Evolutionary conservation across 345 rosid genomes (phyloP).

Genomic region (Tarenaya hassleriana): DNA sequence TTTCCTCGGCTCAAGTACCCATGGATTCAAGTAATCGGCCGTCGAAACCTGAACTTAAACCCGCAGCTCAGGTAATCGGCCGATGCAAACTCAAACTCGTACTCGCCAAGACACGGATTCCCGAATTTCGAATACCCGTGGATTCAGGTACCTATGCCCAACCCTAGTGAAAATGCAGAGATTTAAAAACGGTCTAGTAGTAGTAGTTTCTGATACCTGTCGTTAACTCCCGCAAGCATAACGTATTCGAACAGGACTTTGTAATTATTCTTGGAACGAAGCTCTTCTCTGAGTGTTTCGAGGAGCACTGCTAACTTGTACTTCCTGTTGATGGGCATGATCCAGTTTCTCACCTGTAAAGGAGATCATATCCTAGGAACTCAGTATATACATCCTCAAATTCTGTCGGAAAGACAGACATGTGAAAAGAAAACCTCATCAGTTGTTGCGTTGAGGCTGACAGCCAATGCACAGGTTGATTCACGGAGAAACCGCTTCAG

Average conservation of each 20-base stretch:
- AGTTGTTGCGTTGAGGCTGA: constrained; percentile 92
- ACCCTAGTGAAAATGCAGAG: no score
- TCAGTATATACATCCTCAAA: neutral
- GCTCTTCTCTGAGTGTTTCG: constrained; percentile 68
- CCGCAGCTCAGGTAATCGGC: no score
- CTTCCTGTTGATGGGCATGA: constrained; percentile 89
- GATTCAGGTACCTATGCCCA: no score
- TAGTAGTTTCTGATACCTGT: constrained; percentile 45
- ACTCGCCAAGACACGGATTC: no score
- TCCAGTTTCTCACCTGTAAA: constrained; percentile 86
- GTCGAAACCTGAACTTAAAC: no score
- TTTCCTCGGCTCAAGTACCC: no score
- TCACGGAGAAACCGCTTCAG: constrained; percentile 71
- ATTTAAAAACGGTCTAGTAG: neutral
- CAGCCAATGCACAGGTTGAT: constrained; percentile 80
- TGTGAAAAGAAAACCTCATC: constrained; percentile 56
- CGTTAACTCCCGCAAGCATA: constrained; percentile 87
- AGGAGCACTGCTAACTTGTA: constrained; percentile 72
- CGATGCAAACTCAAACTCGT: no score
- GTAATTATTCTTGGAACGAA: constrained; percentile 49
- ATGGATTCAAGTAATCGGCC: no score
- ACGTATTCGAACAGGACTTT: constrained; percentile 89
- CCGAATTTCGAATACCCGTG: no score
- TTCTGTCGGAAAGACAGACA: constrained; percentile 7
- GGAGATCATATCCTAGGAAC: neutral